Base-by-base conservation (phyloP, 306 rosid genomes). In the Aeschynomene evenia region DNA sequence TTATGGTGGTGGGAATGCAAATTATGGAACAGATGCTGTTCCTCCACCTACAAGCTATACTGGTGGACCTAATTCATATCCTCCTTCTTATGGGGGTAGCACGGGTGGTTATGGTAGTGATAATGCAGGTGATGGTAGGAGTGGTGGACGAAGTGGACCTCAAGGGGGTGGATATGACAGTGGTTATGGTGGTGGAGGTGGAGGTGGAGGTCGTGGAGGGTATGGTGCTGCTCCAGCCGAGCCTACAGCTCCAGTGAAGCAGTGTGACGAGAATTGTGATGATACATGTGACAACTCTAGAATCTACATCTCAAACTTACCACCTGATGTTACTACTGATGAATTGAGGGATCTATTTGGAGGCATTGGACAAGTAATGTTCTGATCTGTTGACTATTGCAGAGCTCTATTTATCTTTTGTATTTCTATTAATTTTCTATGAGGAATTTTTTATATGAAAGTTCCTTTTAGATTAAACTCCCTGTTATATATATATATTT, bases 341-440 rank as follows among this genome's bases (percentile, higher is more conserved):
- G 99, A 95, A 84, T 79, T 95, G 79, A 84, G 84, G 82, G 85
- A 86, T 3, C 96, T 95, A 63, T 95, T 95, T 86, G 96, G 99
- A 60, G 97, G 99, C 86, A 95, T 95, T 89, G 99, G 99, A 78
- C 96, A 89, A 82, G 99, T 95, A 91, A 84, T 73, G 65, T 77
- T 72, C 78, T 63, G 52, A 51, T 79, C 80, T 61, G 20, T 81
- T 74, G 73, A 59, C 74, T 42, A 62, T 28, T 68, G 60, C 73
- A 23, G 36, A 39, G 15, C 77, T 75, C 24, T 64, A 64, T 59
- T 10, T 62, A 19, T 6, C 7, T 37, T 63, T 40, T 40, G 5
- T 40, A 22, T 31, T 28, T 28, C 31, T 34, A 9, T 29, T 14
- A 14, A 15, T 53, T 39, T 60, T 63, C 5, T 33, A 12, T 76